Evolutionary conservation across 495 filamentous ascomycete species (phyloP).

Genomic region (Daldinia childiae): DNA sequence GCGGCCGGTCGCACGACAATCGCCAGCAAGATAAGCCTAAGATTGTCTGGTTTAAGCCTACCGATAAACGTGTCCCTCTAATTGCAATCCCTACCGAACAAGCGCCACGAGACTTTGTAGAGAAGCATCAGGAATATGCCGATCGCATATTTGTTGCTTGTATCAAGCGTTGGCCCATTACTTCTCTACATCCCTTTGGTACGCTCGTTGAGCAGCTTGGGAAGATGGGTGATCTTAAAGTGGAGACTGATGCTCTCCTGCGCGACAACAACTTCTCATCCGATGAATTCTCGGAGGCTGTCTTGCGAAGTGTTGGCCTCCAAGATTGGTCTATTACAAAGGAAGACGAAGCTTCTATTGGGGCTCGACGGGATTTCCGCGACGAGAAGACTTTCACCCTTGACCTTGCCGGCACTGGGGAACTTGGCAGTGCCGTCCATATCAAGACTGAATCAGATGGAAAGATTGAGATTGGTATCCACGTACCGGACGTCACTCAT

Average conservation of each 20-base stretch:
- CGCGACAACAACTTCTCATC: conserved; percentile 98
- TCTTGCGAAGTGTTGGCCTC: conserved; percentile 88
- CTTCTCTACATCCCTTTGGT: conserved; percentile 97
- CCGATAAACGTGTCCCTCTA: conserved; percentile 95
- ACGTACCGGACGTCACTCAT: conserved; percentile 95
- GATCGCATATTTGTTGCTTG: conserved; percentile 98
- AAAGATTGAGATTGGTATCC: conserved; percentile 91
- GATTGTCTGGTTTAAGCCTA: conserved; percentile 99
- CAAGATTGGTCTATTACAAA: conserved; percentile 88
- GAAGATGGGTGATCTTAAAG: conserved; percentile 95
- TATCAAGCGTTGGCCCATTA: conserved; percentile 99
- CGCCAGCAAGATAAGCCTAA: conserved; percentile 96
- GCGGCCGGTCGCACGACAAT: conserved; percentile 77
- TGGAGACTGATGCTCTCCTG: conserved; percentile 96
- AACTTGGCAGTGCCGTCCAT: conserved; percentile 91
- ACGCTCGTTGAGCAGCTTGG: conserved; percentile 97
- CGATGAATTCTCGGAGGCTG: conserved; percentile 97
- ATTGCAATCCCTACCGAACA: conserved; percentile 99
- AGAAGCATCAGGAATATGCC: conserved; percentile 96
- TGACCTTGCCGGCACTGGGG: conserved; percentile 81
- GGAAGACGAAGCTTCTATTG: conserved; percentile 79
- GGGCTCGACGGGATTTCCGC: conserved; percentile 89
- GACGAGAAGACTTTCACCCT: conserved; percentile 91
- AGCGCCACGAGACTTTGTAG: conserved; percentile 95
- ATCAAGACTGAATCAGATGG: conserved; percentile 83